These are phyloP conservation scores for Alternaria dauci DNA, from an alignment of 2,329 filamentous ascomycete genomes.

Conservation along the genomic window DNA sequence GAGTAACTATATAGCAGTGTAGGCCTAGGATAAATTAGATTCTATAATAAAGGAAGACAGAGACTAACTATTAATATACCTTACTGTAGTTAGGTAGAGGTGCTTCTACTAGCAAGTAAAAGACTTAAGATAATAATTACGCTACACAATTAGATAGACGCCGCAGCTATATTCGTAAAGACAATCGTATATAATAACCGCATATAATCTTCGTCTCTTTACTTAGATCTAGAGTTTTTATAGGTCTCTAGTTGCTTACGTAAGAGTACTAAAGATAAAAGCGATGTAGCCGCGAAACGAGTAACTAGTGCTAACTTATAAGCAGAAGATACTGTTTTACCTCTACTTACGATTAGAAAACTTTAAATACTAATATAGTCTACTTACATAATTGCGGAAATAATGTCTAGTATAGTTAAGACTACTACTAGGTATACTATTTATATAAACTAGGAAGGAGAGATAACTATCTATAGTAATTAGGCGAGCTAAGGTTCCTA, in stretches of 20 bases:
- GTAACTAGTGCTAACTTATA: slow-evolving; percentile 10
- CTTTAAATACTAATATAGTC: background rate
- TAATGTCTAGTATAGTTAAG: slow-evolving; percentile 11
- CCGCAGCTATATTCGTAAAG: background rate
- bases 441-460: slow-evolving; percentile 11
- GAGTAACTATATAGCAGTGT: slow-evolving; percentile 4
- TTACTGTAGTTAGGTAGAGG: background rate
- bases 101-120: slow-evolving; percentile 1
- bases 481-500: slow-evolving; percentile 6
- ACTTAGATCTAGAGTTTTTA: slow-evolving; percentile 4
- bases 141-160: slow-evolving; percentile 1
- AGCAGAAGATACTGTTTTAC: background rate
- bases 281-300: slow-evolving; percentile 3
- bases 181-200: slow-evolving; percentile 1
- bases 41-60: background rate
- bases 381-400: slow-evolving; percentile 7
- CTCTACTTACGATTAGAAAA: slow-evolving; percentile 7
- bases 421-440: slow-evolving; percentile 3
- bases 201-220: background rate
- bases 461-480: slow-evolving; percentile 9
- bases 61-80: slow-evolving; percentile 7
- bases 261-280: slow-evolving; percentile 5
- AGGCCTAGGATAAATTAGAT: slow-evolving; percentile 7
- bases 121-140: slow-evolving; percentile 5
- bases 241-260: slow-evolving; percentile 7